Base-by-base conservation (phyloP, 495 filamentous ascomycete genomes). In the Massariosphaeria phaeospora region DNA sequence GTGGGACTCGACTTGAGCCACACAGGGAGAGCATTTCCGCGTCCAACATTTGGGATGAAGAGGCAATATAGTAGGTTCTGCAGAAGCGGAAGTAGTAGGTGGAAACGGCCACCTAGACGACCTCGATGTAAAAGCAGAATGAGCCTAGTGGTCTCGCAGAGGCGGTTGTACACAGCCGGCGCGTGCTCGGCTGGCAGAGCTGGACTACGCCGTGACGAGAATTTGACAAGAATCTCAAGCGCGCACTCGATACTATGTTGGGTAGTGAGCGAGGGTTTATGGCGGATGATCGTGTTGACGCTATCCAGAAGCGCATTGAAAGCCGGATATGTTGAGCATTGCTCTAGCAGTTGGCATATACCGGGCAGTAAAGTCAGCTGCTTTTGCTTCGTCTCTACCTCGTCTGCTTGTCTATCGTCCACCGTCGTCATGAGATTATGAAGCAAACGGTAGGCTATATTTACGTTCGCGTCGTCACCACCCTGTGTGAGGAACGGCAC, bases 71-170 rank as follows among this genome's bases (percentile, higher is more conserved):
- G 73, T 8, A 91, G 75, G 15, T 75, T 66, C 55, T 84, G 78
- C 63, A 94, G 72, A 20, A 79, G 71, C 4, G 74, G 71, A 15
- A 86, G 65, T 18, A 91, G 71, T 23, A 90, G 70, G 66, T 91
- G 84, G 70, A 83, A 88, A 34, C 84, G 83, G 12, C 83, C 82
- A 41, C 78, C 77, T 18, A 85, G 73, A 36, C 84, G 82, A 33
- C 80, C 70, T n/a, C 87, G 80, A 59, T 83, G 79, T 13, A 79
- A 72, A 24, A 77, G 70, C 23, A 85, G 67, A 7, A 84, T 67
- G 17, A 80, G 55, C 31, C 74, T 74, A 57, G 81, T 70, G 23
- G 86, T 67, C 15, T 75, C 70, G 68, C 81, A 86, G 7, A 88
- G 73, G 41, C 76, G 76, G 18, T 74, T 71, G 72, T 76, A 90